A percentile compares a stretch with the other conserved stretches of the same genome.
Conservation (phyloP, 805 yeast genomes). For the Candida tibetensis region DNA sequence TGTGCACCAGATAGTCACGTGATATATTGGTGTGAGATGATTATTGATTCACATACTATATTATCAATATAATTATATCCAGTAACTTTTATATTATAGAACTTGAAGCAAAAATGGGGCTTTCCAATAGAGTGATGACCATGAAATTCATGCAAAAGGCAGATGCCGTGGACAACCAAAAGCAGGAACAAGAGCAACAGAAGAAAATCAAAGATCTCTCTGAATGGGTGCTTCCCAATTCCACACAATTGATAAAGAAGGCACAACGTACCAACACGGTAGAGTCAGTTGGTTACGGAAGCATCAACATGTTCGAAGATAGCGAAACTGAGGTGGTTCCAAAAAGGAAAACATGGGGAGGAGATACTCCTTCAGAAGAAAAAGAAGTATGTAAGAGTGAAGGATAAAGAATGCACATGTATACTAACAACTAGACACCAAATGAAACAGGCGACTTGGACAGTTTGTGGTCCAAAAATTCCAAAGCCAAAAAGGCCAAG, state of each 20-base stretch:
- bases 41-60: not conserved
- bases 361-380: slow-evolving; percentile 3
- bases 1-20: too few relatives aligned
- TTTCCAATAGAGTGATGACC: slow-evolving; percentile 71
- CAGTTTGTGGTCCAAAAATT: slow-evolving; percentile 4
- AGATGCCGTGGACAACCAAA: slow-evolving; percentile 35
- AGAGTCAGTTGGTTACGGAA: slow-evolving; percentile 40
- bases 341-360: slow-evolving; percentile 19
- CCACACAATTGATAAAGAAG: slow-evolving; percentile 23
- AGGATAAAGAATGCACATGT: too few relatives aligned
- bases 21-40: not conserved
- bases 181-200: slow-evolving; percentile 30
- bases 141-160: slow-evolving; percentile 63
- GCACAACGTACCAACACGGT: slow-evolving; percentile 19
- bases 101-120: slow-evolving; percentile 26
- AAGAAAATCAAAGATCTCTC: slow-evolving; percentile 47
- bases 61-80: too few relatives aligned
- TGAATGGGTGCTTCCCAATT: slow-evolving; percentile 48
- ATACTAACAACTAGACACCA: not conserved
- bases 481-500: slow-evolving; percentile 11
- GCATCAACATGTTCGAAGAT: slow-evolving; percentile 28
- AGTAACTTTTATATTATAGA: too few relatives aligned
- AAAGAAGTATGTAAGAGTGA: too few relatives aligned
- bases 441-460: not conserved
- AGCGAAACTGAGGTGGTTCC: slow-evolving; percentile 10